Base-by-base conservation (phyloP, 2,329 filamentous ascomycete species). In the Allantophomopsis lycopodina region DNA sequence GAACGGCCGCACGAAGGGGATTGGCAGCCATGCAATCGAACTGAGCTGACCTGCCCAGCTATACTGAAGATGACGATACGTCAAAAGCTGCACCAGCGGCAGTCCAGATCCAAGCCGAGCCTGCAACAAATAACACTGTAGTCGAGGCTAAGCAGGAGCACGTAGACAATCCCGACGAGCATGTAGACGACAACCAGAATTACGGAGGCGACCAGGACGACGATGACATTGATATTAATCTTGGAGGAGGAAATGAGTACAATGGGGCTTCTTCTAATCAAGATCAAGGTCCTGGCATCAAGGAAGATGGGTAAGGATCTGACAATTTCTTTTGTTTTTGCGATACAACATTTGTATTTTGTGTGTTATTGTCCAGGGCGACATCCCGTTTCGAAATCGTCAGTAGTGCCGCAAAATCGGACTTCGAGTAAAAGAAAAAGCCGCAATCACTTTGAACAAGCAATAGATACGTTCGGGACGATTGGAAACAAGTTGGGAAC, bases 291-390 rank as follows among this genome's bases (percentile, higher is more conserved):
- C 76, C 83, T 45, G 81, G 79, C 44, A 83, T 88, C 42, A 93
- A 93, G 62, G 85, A 93, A 74, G 85, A 93, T 57, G 85, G 85
- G 85, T 93, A 79, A 88, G 85, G 76, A 50, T 49, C 41, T 42
- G 48, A 52, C 36, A 38, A 28, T 46, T 49, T 50, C 30, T 37
- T 41, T 34, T 17, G 13, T 17, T 14, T 10, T 34, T 34, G 32
- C 32, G n/a, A 28, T 28, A 12, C 23, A 28, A 28, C 23, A 8
- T 28, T 28, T 28, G 23, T 8, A 28, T 5, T 28, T 28, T 28
- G 23, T 28, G 23, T 28, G 23, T 28, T 28, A 28, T 28, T 28
- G 23, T 28, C 23, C 23, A 28, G 23, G 23, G 23, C 23, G 23
- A 12, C 23, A 28, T 28, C 23, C 3, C 7, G 18, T 20, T 20